Evolutionary conservation across 495 filamentous ascomycete genomes (phyloP).

Genomic region (Glonium stellatum): DNA sequence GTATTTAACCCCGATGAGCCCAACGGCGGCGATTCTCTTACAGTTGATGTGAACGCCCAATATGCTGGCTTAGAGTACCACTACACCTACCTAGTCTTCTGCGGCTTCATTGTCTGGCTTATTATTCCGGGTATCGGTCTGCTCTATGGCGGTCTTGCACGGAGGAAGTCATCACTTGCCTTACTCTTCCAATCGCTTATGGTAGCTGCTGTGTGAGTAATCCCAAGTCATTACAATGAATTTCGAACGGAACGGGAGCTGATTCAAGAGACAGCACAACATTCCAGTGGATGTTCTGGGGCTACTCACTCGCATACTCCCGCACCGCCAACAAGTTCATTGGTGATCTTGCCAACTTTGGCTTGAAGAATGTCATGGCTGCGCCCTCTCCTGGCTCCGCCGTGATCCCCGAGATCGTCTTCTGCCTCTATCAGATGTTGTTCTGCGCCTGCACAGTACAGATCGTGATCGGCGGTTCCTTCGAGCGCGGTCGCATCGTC

Average conservation of each 20-base stretch:
- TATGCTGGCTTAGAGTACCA: constrained; percentile 46
- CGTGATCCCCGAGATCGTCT: constrained; percentile 50
- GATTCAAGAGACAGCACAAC: constrained; percentile 29
- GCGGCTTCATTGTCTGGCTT: constrained; percentile 50
- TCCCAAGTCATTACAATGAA: background rate
- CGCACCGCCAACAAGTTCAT: constrained; percentile 48
- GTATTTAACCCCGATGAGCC: constrained; percentile 27
- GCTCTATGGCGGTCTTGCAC: constrained; percentile 51
- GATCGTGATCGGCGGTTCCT: constrained; percentile 47
- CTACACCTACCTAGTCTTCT: constrained; percentile 47
- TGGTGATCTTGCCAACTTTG: constrained; percentile 48
- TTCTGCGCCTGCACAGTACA: constrained; percentile 51
- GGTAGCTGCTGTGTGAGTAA: constrained; percentile 28
- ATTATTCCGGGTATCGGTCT: constrained; percentile 56
- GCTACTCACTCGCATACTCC: constrained; percentile 50
- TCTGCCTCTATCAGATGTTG: constrained; percentile 51
- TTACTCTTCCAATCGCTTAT: constrained; percentile 54
- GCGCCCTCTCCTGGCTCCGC: constrained; percentile 45
- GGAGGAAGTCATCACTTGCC: constrained; percentile 51
- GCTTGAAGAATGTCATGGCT: constrained; percentile 45
- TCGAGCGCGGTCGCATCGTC: constrained; percentile 50
- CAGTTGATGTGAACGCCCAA: constrained; percentile 45
- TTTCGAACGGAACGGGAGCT: background rate
- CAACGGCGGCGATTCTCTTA: constrained; percentile 31
- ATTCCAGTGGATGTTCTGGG: constrained; percentile 55